Evolutionary conservation across 2,329 filamentous ascomycete genomes (phyloP).

Genomic region (Cordyceps tenuipes): DNA sequence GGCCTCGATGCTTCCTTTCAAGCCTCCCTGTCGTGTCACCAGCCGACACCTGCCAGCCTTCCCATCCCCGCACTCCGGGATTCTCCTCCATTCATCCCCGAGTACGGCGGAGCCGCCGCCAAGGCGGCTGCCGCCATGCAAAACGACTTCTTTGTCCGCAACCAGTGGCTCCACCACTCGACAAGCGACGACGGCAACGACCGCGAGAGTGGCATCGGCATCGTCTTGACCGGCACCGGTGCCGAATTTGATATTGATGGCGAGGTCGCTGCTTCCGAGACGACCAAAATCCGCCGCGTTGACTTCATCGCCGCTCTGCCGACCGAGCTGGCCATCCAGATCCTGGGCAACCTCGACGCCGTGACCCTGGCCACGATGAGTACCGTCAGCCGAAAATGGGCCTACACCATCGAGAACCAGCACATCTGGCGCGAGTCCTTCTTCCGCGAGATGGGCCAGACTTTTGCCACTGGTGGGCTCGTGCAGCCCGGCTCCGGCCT

Average conservation of each 20-base stretch:
- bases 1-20: conserved; percentile 28
- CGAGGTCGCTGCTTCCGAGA: conserved; percentile 22
- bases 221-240: conserved; percentile 40
- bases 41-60: conserved; percentile 22
- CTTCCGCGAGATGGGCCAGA: conserved; percentile 50
- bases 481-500: conserved; percentile 46
- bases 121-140: conserved; percentile 53
- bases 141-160: conserved; percentile 39
- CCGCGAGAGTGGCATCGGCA: conserved; percentile 57
- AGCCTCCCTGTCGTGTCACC: conserved; percentile 17
- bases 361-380: conserved; percentile 40
- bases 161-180: conserved; percentile 33
- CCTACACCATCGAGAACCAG: conserved; percentile 37
- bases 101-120: conserved; percentile 51
- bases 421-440: conserved; percentile 59
- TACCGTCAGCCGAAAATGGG: conserved; percentile 45
- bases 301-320: conserved; percentile 52
- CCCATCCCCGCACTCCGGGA: conserved; percentile 41
- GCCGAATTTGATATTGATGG: conserved; percentile 29
- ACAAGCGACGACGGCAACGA: conserved; percentile 43
- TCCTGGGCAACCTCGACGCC: conserved; percentile 49
- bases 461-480: conserved; percentile 48
- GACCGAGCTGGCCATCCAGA: conserved; percentile 49
- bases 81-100: conserved; percentile 53
- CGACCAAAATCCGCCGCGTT: conserved; percentile 40